Evolutionary conservation across 2,329 filamentous ascomycete genomes (phyloP), one percentile per base, ranked within the genome.

Genomic region (Calonectria pseudoreteaudii): DNA sequence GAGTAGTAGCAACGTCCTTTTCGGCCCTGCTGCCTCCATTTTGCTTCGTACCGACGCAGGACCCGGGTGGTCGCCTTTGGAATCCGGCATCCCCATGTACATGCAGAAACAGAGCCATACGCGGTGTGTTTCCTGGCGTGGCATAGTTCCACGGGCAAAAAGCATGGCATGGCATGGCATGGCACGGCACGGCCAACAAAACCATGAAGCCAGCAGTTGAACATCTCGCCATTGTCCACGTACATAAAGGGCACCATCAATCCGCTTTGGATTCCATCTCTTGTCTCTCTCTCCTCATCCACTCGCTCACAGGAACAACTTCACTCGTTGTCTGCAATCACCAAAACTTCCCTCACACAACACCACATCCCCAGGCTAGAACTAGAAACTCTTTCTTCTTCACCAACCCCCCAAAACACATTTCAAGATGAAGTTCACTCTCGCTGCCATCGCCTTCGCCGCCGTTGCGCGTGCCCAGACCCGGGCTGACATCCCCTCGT

Each of bases 401-500:
- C 68, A 69, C 73, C 64, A 50, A n/a, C n/a, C n/a, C n/a, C n/a
- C n/a, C 38, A 68, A 71, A 66, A 74, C 69, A 20, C 73, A 68
- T 67, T 66, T 79, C 82, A 86, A 83, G 36, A 86, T 86, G 85
- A 86, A 85, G 84, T 83, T 80, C 80, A 69, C 84, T 71, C 65
- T 84, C 77, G 81, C 81, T 72, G 78, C 82, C 75, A 66, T 84
- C 70, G 78, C 81, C 79, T 79, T 85, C 75, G 82, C 82, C 77
- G 79, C 83, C 71, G 76, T 82, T 68, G 85, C 78, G 56, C 75
- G 77, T 68, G 85, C 85, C 76, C 83, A 85, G 82, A 76, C 78
- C 72, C 77, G 73, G 66, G 60, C 31, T 53, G 84, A 85, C 73
- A 81, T 86, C 70, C 86, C 86, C 77, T 66, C 73, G 70, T 87